A percentile compares a stretch with the other conserved stretches of the same genome.
Evolutionary conservation across 2,329 filamentous ascomycete genomes (phyloP).

Genomic region (Calonectria montana): DNA sequence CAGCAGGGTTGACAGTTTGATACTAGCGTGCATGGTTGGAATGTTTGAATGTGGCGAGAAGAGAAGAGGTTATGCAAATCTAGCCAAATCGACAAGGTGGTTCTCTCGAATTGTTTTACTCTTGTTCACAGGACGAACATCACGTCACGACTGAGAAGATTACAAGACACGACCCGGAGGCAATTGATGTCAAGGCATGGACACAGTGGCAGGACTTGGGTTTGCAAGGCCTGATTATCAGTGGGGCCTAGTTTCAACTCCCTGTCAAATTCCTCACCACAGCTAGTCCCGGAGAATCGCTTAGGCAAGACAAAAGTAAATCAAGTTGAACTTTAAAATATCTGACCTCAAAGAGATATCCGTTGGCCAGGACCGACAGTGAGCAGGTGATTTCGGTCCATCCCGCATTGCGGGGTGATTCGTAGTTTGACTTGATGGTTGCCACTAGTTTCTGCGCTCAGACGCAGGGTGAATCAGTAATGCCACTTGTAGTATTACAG

Average conservation of each 20-base stretch:
- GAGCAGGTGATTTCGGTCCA: background rate
- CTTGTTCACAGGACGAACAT: background rate
- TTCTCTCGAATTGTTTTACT: background rate
- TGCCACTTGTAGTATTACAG: background rate
- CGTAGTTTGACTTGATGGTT: background rate
- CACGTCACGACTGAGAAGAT: background rate
- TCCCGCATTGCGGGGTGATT: background rate
- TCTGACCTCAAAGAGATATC: background rate
- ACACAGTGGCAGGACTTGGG: background rate
- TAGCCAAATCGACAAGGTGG: background rate
- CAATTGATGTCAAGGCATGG: background rate
- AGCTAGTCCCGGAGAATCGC: background rate
- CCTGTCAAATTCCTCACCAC: background rate
- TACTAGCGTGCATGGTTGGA: background rate
- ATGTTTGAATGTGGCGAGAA: background rate
- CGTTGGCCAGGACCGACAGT: background rate
- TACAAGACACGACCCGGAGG: too few relatives aligned
- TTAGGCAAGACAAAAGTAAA: background rate
- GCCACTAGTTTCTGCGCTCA: background rate
- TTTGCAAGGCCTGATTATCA: background rate
- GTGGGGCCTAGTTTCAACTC: background rate
- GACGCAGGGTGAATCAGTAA: background rate
- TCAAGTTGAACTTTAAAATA: background rate
- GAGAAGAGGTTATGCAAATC: background rate
- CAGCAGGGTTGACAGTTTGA: background rate